phyloP scores from a whole-genome alignment of 139 green algal genomes.

The Nannochloris sp. region DNA sequence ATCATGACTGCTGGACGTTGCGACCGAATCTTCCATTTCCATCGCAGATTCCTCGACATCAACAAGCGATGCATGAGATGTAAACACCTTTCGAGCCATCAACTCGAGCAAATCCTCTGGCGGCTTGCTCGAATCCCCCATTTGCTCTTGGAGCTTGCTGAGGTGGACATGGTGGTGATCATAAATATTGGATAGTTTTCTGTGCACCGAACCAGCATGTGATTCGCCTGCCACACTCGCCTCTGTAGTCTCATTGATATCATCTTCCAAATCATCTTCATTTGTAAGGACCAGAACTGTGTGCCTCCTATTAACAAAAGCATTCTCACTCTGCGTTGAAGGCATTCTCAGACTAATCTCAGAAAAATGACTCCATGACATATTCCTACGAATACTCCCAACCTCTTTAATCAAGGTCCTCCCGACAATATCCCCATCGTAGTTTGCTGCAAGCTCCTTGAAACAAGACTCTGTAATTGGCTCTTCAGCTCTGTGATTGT shows the following conservation, averaged over 20 bases:
- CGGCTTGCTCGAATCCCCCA: conserved; percentile 11
- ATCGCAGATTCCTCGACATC: background rate
- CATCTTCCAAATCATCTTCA: conserved; percentile 5
- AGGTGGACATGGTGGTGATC: conserved; percentile 12
- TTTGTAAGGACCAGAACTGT: conserved; percentile 8
- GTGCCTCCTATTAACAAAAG: background rate
- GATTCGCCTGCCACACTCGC: background rate
- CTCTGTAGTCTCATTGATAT: conserved; percentile 1
- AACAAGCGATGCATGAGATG: background rate
- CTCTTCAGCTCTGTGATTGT: background rate
- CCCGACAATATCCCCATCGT: background rate
- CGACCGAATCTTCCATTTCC: background rate
- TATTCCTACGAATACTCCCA: background rate
- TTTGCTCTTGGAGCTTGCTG: conserved; percentile 14
- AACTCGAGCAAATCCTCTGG: conserved; percentile 20
- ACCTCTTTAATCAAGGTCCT: background rate
- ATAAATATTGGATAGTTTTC: conserved; percentile 14
- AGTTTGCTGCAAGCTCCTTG: background rate
- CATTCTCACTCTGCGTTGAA: background rate
- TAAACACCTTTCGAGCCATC: conserved; percentile 23
- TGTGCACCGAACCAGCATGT: background rate
- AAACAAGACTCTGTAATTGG: background rate
- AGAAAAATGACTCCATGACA: background rate
- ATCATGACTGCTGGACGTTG: conserved; percentile 4
- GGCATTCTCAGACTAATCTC: conserved; percentile 2